phyloP scores from a whole-genome alignment of 1,139 yeast genomes.

The Nakaseomyces uthaithaninus region DNA sequence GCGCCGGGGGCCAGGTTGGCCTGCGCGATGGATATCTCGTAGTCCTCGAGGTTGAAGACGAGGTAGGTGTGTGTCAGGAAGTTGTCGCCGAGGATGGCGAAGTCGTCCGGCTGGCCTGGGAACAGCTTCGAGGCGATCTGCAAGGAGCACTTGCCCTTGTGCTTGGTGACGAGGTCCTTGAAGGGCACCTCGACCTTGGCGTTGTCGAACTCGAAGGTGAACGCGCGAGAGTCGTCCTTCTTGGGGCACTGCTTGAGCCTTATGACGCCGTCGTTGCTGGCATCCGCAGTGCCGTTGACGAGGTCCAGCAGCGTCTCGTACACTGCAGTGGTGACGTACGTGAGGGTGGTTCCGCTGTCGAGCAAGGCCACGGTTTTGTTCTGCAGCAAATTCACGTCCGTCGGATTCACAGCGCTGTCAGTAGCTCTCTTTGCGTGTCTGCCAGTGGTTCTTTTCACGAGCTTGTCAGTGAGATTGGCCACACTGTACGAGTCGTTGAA shows the following conservation, averaged over 20 bases:
- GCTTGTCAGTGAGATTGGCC: no score
- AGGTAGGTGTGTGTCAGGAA: constrained; percentile 67
- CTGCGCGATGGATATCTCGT: constrained; percentile 61
- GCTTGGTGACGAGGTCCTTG: not conserved
- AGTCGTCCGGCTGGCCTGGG: constrained; percentile 26
- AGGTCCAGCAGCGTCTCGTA: not conserved
- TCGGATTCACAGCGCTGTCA: no score
- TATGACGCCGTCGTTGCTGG: constrained; percentile 33
- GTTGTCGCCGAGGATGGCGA: constrained; percentile 57
- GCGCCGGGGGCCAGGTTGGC: constrained; percentile 30
- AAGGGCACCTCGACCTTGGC: constrained; percentile 24
- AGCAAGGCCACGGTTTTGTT: constrained; percentile 10
- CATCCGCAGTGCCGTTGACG: constrained; percentile 25
- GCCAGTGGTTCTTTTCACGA: no score
- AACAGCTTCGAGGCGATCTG: no score
- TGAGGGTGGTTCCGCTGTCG: not conserved
- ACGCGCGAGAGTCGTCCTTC: constrained; percentile 22
- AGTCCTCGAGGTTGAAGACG: constrained; percentile 65
- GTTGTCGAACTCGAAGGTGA: constrained; percentile 41
- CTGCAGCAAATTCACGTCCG: constrained; percentile 22
- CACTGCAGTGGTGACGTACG: not conserved
- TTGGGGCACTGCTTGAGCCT: constrained; percentile 29
- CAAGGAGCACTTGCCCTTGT: constrained; percentile 27
- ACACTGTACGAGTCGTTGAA: no score
- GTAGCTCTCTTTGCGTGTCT: no score